Conservation (phyloP, 495 filamentous ascomycete species). For the Aspergillus olivimuriae region DNA sequence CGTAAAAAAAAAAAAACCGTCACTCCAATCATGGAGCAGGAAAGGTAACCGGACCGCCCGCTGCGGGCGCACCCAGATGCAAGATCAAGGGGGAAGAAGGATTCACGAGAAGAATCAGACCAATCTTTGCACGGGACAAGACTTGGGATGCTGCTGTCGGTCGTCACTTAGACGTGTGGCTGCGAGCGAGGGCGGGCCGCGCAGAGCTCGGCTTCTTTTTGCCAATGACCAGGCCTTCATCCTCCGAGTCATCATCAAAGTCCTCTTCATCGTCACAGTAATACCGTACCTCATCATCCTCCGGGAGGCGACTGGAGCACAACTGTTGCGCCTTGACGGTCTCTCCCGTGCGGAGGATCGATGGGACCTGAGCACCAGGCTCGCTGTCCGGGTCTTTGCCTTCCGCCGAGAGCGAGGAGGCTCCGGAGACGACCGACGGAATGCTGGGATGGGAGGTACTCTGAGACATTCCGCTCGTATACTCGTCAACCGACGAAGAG, state of each 20-base stretch:
- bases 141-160: constrained; percentile 4
- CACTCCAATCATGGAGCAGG: not conserved
- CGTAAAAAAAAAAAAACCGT: constrained; percentile 1
- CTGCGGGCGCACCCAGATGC: too few species aligned
- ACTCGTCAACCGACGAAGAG: constrained; percentile 45
- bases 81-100: not conserved
- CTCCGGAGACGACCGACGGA: constrained; percentile 69
- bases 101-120: constrained; percentile 1
- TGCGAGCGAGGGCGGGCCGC: constrained; percentile 13
- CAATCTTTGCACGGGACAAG: too few species aligned
- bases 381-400: constrained; percentile 22
- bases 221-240: constrained; percentile 42
- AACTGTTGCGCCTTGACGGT: constrained; percentile 33
- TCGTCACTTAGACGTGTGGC: constrained; percentile 9
- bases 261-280: constrained; percentile 44
- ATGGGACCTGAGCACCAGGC: constrained; percentile 25
- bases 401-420: constrained; percentile 68
- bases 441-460: constrained; percentile 71
- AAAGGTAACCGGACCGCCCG: too few species aligned
- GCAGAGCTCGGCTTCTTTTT: constrained; percentile 30
- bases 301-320: constrained; percentile 17
- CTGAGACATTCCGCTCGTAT: constrained; percentile 51
- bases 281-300: constrained; percentile 39
- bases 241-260: constrained; percentile 40
- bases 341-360: constrained; percentile 41